Evolutionary conservation across 768 basidiomycete species (phyloP).

Genomic region (Candolleomyces aberdarensis): DNA sequence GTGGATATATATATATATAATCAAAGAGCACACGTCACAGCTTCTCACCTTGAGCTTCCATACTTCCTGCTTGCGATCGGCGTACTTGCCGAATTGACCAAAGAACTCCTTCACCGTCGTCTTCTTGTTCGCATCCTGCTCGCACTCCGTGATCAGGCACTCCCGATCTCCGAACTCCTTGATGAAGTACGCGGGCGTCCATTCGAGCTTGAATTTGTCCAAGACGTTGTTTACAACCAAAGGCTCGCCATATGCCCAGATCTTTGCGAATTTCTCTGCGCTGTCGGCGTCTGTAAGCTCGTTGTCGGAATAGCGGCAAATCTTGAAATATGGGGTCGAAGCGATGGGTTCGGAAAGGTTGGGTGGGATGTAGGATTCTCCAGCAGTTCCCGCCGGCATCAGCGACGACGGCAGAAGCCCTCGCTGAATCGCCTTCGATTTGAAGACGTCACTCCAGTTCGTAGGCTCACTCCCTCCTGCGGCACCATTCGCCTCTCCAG

Average conservation of each 20-base stretch:
- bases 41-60: slow-evolving; percentile 72
- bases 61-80: slow-evolving; percentile 44
- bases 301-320: slow-evolving; percentile 42
- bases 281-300: slow-evolving; percentile 47
- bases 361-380: slow-evolving; percentile 20
- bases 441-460: not conserved
- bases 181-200: slow-evolving; percentile 84
- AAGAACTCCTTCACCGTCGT: slow-evolving; percentile 81
- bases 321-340: slow-evolving; percentile 42
- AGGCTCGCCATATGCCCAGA: slow-evolving; percentile 77
- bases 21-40: not conserved
- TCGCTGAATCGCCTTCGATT: not conserved
- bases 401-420: not conserved
- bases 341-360: slow-evolving; percentile 19
- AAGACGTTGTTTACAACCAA: slow-evolving; percentile 71
- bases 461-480: not conserved
- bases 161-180: slow-evolving; percentile 58
- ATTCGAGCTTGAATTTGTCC: slow-evolving; percentile 60
- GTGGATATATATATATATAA: not conserved
- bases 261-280: slow-evolving; percentile 46
- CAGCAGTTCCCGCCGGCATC: slow-evolving; percentile 3
- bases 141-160: slow-evolving; percentile 80
- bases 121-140: slow-evolving; percentile 60
- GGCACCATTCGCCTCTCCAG: not conserved
- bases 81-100: slow-evolving; percentile 66